Base-by-base conservation (phyloP, 2,329 filamentous ascomycete genomes). In the Acephala macrosclerotiorum region DNA sequence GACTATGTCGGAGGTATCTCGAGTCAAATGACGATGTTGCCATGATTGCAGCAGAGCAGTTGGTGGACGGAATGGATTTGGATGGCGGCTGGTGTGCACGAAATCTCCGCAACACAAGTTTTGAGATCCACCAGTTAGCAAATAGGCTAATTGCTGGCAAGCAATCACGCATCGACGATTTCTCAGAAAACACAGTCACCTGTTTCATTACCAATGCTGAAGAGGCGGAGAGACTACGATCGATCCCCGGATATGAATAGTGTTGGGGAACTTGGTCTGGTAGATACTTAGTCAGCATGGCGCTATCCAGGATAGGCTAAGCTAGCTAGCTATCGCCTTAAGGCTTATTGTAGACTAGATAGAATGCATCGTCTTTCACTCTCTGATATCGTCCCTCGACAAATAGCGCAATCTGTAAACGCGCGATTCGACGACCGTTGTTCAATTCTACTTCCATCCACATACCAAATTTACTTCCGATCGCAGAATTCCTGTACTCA, bases 21-120 rank as follows among this genome's bases (percentile, higher is more conserved):
- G 45, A 20, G 2, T 3, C 45, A 11, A 2, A 49, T 4, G 45
- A 49, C 12, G 45, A 49, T 49, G 20, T 20, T 49, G 45, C 45
- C n/a, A 49, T 49, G 45, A 49, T 49, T 6, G 45, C 45, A 20
- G 45, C 45, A 20, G 20, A 49, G 45, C 45, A 49, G 18, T 49
- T 49, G 18, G 45, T 49, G 2, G 18, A 49, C 22, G 45, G 45
- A 5, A 49, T 49, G 45, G 45, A 49, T 25, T 18, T 49, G 18
- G 45, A 49, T 49, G 45, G 22, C 2, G 18, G n/a, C 45, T 49
- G 45, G 45, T 12, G 18, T 9, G 45, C 14, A 20, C 14, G 45
- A 18, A 49, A 49, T 25, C 45, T 49, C 18, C 14, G 20, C 45
- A 12, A 5, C 8, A 18, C 20, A 11, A 49, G n/a, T 11, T 12